These are phyloP conservation scores for Penicillium mononematosum DNA, from an alignment of 495 filamentous ascomycete genomes.

Conservation along the genomic window DNA sequence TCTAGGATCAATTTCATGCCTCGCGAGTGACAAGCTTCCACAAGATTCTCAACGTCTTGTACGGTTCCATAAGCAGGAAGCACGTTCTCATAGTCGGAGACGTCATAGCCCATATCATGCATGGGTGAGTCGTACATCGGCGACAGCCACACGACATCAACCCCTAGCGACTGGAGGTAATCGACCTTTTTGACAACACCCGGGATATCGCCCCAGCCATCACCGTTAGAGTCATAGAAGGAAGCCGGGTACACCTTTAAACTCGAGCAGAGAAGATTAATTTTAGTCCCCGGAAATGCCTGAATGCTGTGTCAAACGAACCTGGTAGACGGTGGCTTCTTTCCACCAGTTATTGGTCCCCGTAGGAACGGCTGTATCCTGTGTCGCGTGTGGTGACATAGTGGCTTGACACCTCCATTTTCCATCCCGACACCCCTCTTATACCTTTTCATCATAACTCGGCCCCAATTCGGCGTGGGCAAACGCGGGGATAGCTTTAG, in stretches of 20 bases:
- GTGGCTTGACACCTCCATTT: not conserved
- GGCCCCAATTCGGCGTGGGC: slow-evolving; percentile 1
- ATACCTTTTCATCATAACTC: not conserved
- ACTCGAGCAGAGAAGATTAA: not conserved
- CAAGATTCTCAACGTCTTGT: slow-evolving; percentile 51
- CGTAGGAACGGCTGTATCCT: slow-evolving; percentile 13
- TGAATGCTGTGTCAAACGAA: not conserved
- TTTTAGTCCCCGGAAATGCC: not conserved
- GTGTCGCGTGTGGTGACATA: slow-evolving; percentile 21
- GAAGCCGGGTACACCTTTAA: slow-evolving; percentile 24
- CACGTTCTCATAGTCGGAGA: slow-evolving; percentile 60
- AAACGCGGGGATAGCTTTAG: not conserved
- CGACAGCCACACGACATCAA: slow-evolving; percentile 61
- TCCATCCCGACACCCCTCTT: not conserved
- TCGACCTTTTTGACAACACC: slow-evolving; percentile 55
- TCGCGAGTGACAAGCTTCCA: slow-evolving; percentile 45
- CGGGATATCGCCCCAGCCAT: slow-evolving; percentile 58
- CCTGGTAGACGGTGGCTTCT: slow-evolving; percentile 50
- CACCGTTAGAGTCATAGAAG: slow-evolving; percentile 55
- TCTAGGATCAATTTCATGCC: slow-evolving; percentile 57
- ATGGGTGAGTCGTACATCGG: slow-evolving; percentile 49
- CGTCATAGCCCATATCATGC: slow-evolving; percentile 50
- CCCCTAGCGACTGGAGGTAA: slow-evolving; percentile 51
- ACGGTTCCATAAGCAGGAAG: slow-evolving; percentile 53
- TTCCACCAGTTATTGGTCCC: slow-evolving; percentile 39